phyloP scores from a whole-genome alignment of 495 filamentous ascomycete genomes.

The Tirmania nivea region DNA sequence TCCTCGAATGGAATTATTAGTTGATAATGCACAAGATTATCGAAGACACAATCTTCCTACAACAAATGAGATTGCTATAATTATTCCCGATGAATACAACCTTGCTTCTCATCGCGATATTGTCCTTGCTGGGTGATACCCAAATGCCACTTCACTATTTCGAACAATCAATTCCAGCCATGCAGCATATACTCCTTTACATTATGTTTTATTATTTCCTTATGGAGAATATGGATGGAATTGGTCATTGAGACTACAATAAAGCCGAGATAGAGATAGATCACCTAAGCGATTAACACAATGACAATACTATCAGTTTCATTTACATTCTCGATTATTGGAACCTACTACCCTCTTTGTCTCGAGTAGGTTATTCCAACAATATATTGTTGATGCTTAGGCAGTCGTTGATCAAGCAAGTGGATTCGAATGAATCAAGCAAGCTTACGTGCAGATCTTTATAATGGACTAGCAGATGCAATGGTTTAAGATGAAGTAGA shows the following conservation, averaged over 20 bases:
- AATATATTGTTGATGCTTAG: neutral
- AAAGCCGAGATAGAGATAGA: neutral
- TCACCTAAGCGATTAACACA: neutral
- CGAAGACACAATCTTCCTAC: conserved; percentile 6
- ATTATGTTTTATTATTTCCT: neutral
- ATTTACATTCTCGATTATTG: neutral
- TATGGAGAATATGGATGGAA: no score
- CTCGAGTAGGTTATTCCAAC: neutral
- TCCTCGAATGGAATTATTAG: no score
- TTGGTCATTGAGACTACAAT: neutral
- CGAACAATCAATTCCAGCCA: neutral
- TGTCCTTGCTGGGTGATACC: neutral
- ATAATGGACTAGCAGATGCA: neutral
- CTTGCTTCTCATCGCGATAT: conserved; percentile 1
- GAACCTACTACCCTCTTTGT: neutral
- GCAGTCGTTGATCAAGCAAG: neutral
- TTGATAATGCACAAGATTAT: neutral
- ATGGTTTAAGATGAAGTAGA: neutral
- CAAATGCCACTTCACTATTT: neutral
- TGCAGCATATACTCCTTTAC: neutral
- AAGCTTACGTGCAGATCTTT: neutral
- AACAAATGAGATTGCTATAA: conserved; percentile 1
- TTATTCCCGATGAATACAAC: conserved; percentile 4
- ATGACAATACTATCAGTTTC: neutral
- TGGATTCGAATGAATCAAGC: neutral